Conservation (phyloP, 2,329 filamentous ascomycete species). For the Graphilbum sp. region DNA sequence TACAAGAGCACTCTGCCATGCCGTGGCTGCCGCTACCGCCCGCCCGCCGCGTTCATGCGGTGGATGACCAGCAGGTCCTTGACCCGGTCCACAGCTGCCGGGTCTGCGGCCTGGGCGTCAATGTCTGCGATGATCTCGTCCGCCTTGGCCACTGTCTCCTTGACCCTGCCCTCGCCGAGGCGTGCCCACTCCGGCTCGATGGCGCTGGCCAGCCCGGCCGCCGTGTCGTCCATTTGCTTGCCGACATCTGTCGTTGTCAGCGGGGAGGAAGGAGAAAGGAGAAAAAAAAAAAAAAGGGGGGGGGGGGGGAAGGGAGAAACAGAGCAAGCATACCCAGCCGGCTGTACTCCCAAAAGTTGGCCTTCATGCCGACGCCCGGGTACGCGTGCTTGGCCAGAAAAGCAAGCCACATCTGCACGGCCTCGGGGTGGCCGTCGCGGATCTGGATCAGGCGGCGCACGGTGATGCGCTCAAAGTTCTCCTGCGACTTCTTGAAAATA, state of each 20-base stretch:
- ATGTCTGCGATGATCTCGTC: not conserved
- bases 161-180: slow-evolving; percentile 24
- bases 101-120: not conserved
- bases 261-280: not conserved
- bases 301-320: not conserved
- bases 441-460: slow-evolving; percentile 78
- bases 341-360: slow-evolving; percentile 85
- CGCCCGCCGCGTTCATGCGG: slow-evolving; percentile 13
- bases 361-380: slow-evolving; percentile 97
- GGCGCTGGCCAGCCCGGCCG: not conserved
- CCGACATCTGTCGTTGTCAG: slow-evolving; percentile 26
- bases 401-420: slow-evolving; percentile 80
- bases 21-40: no score
- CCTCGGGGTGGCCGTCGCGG: slow-evolving; percentile 76
- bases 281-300: no score
- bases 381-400: slow-evolving; percentile 87
- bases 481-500: slow-evolving; percentile 92
- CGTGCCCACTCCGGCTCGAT: not conserved
- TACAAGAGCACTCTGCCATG: no score
- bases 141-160: slow-evolving; percentile 14
- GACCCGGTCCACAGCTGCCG: slow-evolving; percentile 34
- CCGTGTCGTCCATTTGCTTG: slow-evolving; percentile 31
- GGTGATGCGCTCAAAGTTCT: slow-evolving; percentile 93
- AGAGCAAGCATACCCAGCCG: slow-evolving; percentile 44
- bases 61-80: slow-evolving; percentile 16